Base-by-base conservation (phyloP, 495 filamentous ascomycete genomes). In the Friedmanniomyces simplex region DNA sequence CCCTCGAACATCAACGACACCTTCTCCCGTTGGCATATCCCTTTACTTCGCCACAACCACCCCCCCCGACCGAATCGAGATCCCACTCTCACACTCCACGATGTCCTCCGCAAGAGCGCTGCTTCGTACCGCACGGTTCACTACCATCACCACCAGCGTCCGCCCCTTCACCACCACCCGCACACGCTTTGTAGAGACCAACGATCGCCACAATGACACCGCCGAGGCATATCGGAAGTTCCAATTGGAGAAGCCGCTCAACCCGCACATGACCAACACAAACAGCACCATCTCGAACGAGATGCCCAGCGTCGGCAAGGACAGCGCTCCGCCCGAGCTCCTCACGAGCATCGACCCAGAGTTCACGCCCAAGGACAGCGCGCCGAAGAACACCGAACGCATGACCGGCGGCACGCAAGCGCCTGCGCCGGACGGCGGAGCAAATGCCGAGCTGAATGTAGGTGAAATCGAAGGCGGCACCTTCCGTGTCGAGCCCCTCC, bases 401-500 rank as follows among this genome's bases (percentile, higher is more conserved):
- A 82, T 82, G 74, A 85, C 79, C 0, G 82, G 82, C 12, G 80
- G 78, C 24, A 76, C 77, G 4, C 81, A 83, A 65, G 66, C 75
- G 46, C 61, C 63, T n/a, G 64, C 55, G 14, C 72, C 68, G 4
- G 73, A 77, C 0, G 59, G 66, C 7, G 78, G 77, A 51, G 73
- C 74, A 55, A 71, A 74, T 58, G 70, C 75, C n/a, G 93, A 96
- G 56, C 78, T 97, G 50, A 86, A 73, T 2, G 90, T 97, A 57
- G 93, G 93, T 56, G 91, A 96, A 75, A 83, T 97, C 71, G 82
- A 93, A 61, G 88, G 89, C 63, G 89, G 83, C 45, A 83, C 79
- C 26, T 95, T 97, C 74, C 87, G 83, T 66, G 82, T 98, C 66
- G 89, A 96, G 78, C 94, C 93, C 3, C 70, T 96, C 55, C 78